A percentile compares a stretch with the other conserved stretches of the same genome.
Evolutionary conservation across 768 basidiomycete genomes (phyloP).

Genomic region (Naematelia aurantialba): DNA sequence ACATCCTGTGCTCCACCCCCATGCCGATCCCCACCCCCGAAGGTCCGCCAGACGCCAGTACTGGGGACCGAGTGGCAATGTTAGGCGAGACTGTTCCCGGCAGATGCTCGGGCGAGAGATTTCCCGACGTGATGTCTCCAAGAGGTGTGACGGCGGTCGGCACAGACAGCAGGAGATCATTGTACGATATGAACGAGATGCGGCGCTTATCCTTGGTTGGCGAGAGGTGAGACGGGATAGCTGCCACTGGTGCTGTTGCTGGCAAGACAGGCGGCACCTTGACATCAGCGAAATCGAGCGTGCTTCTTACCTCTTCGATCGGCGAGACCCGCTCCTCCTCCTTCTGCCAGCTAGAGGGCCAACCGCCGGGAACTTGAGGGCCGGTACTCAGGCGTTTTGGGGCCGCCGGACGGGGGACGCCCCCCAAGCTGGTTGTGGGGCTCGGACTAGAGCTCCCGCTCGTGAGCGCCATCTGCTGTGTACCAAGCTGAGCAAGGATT

Average conservation of each 20-base stretch:
- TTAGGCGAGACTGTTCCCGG: constrained; percentile 55
- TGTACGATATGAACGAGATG: constrained; percentile 78
- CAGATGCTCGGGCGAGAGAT: constrained; percentile 65
- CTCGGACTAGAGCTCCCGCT: background rate
- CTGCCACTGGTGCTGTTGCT: constrained; percentile 19
- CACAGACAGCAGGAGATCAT: constrained; percentile 73
- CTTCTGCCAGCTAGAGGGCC: constrained; percentile 12
- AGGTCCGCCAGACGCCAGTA: constrained; percentile 7
- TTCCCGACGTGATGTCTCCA: constrained; percentile 63
- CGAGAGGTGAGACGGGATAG: constrained; percentile 33
- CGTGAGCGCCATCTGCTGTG: constrained; percentile 7
- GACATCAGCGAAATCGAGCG: background rate
- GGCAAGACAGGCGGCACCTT: constrained; percentile 5
- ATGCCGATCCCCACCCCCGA: background rate
- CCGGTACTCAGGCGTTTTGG: constrained; percentile 36
- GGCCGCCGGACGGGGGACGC: constrained; percentile 25
- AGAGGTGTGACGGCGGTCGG: constrained; percentile 70
- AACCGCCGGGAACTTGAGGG: constrained; percentile 39
- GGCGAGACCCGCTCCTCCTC: constrained; percentile 2
- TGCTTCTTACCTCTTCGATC: constrained; percentile 16
- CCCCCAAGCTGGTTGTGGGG: background rate
- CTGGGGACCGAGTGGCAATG: constrained; percentile 25
- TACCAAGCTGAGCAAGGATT: constrained; percentile 28
- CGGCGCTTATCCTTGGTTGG: constrained; percentile 35
- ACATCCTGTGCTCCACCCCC: constrained; percentile 20